Evolutionary conservation across 441 rosid species (phyloP), one percentile per base, ranked within the genome.

Genomic region (Manihot esculenta): DNA sequence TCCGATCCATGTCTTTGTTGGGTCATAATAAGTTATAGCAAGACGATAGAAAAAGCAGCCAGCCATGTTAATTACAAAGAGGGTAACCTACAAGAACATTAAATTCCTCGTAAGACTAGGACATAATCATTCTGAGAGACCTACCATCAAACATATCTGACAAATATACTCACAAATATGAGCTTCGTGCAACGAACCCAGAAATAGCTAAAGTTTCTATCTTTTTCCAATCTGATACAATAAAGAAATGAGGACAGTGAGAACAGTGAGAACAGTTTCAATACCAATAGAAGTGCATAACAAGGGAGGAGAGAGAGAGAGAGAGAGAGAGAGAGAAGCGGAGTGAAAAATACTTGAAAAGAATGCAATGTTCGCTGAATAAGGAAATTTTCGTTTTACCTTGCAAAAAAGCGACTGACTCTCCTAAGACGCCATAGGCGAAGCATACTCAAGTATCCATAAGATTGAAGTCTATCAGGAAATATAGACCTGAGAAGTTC

Each of bases 391-490:
- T 30, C 27, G 5, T 63, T 3, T 80, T 73, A 87, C 98, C 88
- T 83, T 49, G 97, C 78, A 60, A 91, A 93, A 64, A 87, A 81
- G 14, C 50, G 57, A 74, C 98, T 83, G 72, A 86, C 97, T 81
- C 98, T 84, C 27, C 94, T 87, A 23, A 93, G 89, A 72, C 97
- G 98, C 98, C 98, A 93, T 0, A 94, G 91, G 30, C 98, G 94
- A 47, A 92, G 84, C 88, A 94, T 87, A 64, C 84, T 87, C 42
- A 88, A 85, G 69, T 87, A 82, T 1, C 94, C 94, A 72, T 88
- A 93, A 5, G 85, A 78, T 61, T 77, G 84, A n/a, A 89, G 66
- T 26, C 80, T 65, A 47, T 79, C 30, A 27, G 94, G 97, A 75
- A 93, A 70, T 24, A 85, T 69, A 26, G 47, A 66, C 66, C 79